Evolutionary conservation across 495 filamentous ascomycete genomes (phyloP).

Genomic region (Annulohypoxylon moriforme): DNA sequence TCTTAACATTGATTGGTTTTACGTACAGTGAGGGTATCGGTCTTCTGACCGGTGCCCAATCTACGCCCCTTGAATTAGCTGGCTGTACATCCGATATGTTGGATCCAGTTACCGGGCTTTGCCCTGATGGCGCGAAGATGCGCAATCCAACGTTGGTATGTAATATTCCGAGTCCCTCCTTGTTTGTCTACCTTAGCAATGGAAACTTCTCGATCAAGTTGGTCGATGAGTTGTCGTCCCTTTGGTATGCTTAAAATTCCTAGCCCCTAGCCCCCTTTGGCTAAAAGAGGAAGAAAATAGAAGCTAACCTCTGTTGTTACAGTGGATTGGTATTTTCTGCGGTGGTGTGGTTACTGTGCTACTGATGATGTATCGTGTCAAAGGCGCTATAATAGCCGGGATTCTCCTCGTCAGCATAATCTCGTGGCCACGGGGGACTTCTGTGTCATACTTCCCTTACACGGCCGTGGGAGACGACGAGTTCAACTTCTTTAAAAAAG

Average conservation of each 20-base stretch:
- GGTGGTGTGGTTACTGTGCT: constrained; percentile 80
- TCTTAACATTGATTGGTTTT: constrained; percentile 82
- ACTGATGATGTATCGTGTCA: constrained; percentile 84
- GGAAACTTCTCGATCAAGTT: not conserved
- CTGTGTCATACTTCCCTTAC: constrained; percentile 82
- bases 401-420: constrained; percentile 86
- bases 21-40: constrained; percentile 85
- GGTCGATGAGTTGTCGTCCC: not conserved
- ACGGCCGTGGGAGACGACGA: constrained; percentile 68
- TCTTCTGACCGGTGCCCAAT: constrained; percentile 67
- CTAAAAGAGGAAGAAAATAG: not conserved
- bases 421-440: constrained; percentile 79
- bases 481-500: constrained; percentile 87
- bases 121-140: constrained; percentile 70
- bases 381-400: constrained; percentile 82
- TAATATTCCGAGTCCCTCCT: not conserved
- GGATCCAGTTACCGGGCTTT: constrained; percentile 56
- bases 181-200: not conserved
- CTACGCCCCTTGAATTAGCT: constrained; percentile 74
- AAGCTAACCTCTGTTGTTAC: not conserved
- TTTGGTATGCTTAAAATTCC: not conserved
- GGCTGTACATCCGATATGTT: constrained; percentile 64
- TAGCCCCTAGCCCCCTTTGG: not conserved
- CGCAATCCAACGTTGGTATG: constrained; percentile 71
- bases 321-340: constrained; percentile 84